phyloP scores from a whole-genome alignment of 768 basidiomycete genomes.

The Boletus reticuloceps region DNA sequence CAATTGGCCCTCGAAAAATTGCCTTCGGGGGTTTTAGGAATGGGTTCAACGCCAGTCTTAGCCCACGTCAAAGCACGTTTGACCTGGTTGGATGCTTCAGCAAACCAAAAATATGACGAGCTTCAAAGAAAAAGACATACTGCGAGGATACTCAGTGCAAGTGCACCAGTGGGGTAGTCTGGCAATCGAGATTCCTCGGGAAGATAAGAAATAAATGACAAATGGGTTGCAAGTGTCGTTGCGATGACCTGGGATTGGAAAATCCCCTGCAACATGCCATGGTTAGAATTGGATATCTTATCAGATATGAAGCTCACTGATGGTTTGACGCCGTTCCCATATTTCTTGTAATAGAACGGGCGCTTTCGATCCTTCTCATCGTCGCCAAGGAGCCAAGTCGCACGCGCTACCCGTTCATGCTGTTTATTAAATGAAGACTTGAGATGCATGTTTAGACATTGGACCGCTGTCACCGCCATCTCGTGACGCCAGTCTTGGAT shows the following conservation, averaged over 20 bases:
- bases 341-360: background rate
- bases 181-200: background rate
- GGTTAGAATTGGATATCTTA: too few relatives aligned
- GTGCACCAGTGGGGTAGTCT: background rate
- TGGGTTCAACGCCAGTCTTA: background rate
- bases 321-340: background rate
- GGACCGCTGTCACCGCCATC: background rate
- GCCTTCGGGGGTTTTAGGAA: background rate
- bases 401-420: background rate
- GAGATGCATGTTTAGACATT: background rate
- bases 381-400: background rate
- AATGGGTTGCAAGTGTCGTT: background rate
- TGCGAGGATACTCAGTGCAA: background rate
- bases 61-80: conserved; percentile 1
- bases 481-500: background rate
- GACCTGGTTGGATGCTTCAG: background rate
- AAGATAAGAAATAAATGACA: background rate
- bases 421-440: background rate
- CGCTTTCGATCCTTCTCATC: conserved; percentile 3
- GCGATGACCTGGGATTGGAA: background rate
- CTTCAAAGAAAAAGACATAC: background rate
- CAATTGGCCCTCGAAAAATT: background rate
- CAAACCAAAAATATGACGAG: background rate
- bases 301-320: background rate
- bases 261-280: background rate